These are phyloP conservation scores for Trichosporon sp. DNA, from an alignment of 1,284 basidiomycete species.

Conservation along the genomic window DNA sequence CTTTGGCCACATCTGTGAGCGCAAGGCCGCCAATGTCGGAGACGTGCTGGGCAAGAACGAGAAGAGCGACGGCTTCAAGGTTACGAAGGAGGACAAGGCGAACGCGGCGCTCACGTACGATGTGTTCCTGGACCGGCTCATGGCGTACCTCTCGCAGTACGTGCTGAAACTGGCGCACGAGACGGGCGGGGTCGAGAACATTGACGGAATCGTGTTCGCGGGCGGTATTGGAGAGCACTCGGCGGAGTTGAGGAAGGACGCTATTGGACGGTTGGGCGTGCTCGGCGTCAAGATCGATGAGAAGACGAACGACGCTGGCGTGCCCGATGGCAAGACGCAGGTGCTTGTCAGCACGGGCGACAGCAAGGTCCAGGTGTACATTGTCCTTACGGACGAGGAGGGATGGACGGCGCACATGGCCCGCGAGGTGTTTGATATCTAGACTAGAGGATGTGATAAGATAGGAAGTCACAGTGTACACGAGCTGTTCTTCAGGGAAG, in stretches of 20 bases:
- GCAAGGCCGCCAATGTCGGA: conserved; percentile 17
- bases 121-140: conserved; percentile 72
- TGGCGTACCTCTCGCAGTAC: conserved; percentile 72
- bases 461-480: background rate
- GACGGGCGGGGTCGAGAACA: conserved; percentile 53
- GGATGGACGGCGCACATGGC: conserved; percentile 49
- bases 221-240: conserved; percentile 83
- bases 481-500: background rate
- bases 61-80: conserved; percentile 24
- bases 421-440: conserved; percentile 46
- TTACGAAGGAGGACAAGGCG: conserved; percentile 40
- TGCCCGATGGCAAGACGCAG: conserved; percentile 38
- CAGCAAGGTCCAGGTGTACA: conserved; percentile 56
- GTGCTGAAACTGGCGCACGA: conserved; percentile 65
- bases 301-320: conserved; percentile 52
- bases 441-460: conserved; percentile 4
- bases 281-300: conserved; percentile 64
- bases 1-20: conserved; percentile 65
- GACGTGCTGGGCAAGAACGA: conserved; percentile 13
- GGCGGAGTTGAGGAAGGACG: conserved; percentile 64
- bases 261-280: conserved; percentile 63
- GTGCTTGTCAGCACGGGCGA: conserved; percentile 49
- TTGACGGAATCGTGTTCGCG: conserved; percentile 80
- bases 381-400: conserved; percentile 62
- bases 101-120: conserved; percentile 67